Evolutionary conservation across 2,329 filamentous ascomycete species (phyloP).

Genomic region (Neonectria hederae): DNA sequence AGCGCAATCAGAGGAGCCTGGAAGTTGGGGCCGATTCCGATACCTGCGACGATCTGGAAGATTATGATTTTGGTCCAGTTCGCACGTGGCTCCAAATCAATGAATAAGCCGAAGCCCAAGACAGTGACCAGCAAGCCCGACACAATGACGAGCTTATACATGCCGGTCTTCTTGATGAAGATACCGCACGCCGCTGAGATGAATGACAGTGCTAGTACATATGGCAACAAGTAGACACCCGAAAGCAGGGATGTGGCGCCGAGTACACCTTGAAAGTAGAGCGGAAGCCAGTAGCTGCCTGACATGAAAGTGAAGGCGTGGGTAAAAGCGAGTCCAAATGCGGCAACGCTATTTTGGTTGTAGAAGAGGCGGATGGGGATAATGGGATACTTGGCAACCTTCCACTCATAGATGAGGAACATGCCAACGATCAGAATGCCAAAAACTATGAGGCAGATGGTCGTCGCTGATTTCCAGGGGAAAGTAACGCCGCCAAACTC

Average conservation of each 20-base stretch:
- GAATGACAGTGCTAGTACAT: conserved; percentile 73
- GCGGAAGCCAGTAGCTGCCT: conserved; percentile 80
- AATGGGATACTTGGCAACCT: conserved; percentile 78
- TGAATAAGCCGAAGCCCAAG: conserved; percentile 71
- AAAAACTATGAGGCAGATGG: conserved; percentile 82
- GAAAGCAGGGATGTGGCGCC: conserved; percentile 74
- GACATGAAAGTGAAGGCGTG: conserved; percentile 84
- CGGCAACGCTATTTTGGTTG: conserved; percentile 70
- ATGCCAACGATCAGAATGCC: conserved; percentile 69
- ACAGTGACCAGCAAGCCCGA: conserved; percentile 67
- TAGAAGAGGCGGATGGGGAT: conserved; percentile 79
- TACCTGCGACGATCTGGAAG: conserved; percentile 70
- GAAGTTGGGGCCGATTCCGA: conserved; percentile 75
- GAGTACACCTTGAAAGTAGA: conserved; percentile 85
- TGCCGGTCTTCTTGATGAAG: conserved; percentile 70
- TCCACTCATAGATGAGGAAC: conserved; percentile 79
- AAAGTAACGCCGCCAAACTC: conserved; percentile 82
- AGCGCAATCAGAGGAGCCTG: conserved; percentile 74
- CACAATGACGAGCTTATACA: conserved; percentile 70
- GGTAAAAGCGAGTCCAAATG: conserved; percentile 72
- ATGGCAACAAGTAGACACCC: conserved; percentile 79
- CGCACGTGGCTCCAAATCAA: conserved; percentile 66
- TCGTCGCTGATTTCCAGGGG: conserved; percentile 79
- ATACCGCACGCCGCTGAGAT: conserved; percentile 66
- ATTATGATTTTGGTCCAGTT: conserved; percentile 67